Conservation (phyloP, 139 green algal genomes). For the Nannochloris sp. region DNA sequence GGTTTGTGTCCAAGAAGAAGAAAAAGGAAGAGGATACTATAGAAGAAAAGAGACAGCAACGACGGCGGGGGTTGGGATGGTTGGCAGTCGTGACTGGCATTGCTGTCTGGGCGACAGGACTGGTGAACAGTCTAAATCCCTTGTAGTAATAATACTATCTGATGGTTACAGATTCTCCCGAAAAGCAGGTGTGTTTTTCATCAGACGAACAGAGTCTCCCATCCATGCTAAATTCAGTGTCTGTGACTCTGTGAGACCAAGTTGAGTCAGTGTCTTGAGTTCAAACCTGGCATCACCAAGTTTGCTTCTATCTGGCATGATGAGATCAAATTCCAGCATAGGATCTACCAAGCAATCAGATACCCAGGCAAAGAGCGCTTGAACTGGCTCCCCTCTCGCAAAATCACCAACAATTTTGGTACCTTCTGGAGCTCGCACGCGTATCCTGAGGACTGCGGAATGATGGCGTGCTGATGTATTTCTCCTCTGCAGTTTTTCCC, state of each 20-base stretch:
- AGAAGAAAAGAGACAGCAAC: constrained; percentile 10
- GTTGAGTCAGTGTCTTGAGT: constrained; percentile 24
- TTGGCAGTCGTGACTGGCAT: constrained; percentile 22
- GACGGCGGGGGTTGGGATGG: constrained; percentile 28
- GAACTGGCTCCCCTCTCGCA: constrained; percentile 38
- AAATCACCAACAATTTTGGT: constrained; percentile 62
- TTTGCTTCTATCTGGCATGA: constrained; percentile 35
- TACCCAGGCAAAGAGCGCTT: constrained; percentile 56
- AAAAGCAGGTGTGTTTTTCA: constrained; percentile 21
- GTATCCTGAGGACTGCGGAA: constrained; percentile 22
- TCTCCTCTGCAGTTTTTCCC: constrained; percentile 25
- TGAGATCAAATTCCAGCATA: constrained; percentile 47
- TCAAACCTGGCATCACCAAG: neutral
- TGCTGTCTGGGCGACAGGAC: constrained; percentile 27
- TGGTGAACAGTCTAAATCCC: constrained; percentile 20
- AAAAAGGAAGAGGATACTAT: neutral
- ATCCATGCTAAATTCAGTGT: constrained; percentile 49
- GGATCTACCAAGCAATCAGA: constrained; percentile 42
- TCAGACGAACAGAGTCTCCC: constrained; percentile 1
- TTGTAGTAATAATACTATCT: neutral
- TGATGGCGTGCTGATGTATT: neutral
- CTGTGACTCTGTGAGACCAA: constrained; percentile 32
- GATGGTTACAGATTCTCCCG: constrained; percentile 7
- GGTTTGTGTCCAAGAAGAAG: neutral
- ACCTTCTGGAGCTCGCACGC: constrained; percentile 58